Evolutionary conservation across 2,329 filamentous ascomycete genomes (phyloP).

Genomic region (Apiospora aurea): DNA sequence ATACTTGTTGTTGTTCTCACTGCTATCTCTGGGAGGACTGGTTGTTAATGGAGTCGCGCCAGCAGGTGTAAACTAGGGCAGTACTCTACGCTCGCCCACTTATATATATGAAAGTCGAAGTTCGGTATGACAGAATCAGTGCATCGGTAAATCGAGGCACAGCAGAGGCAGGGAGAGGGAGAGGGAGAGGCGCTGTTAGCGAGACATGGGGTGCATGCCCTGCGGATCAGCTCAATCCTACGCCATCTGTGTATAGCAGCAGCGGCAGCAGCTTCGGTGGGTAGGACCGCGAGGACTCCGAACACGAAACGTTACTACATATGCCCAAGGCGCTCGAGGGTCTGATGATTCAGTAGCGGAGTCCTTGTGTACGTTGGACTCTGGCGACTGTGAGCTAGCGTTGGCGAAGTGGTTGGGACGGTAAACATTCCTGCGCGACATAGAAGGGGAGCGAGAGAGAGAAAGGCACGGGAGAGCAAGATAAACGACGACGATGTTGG

Average conservation of each 20-base stretch:
- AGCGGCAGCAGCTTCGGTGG: background rate
- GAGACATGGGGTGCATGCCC: conserved; percentile 15
- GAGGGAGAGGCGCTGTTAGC: conserved; percentile 6
- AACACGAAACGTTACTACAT: conserved; percentile 16
- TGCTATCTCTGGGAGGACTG: conserved; percentile 3
- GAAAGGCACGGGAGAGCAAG: background rate
- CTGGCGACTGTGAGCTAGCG: background rate
- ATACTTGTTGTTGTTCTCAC: conserved; percentile 3
- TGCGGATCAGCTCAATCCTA: conserved; percentile 10
- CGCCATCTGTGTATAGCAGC: conserved; percentile 19
- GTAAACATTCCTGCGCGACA: background rate
- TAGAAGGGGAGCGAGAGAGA: background rate
- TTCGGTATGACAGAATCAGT: background rate
- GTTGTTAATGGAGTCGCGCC: background rate
- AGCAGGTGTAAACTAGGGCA: background rate
- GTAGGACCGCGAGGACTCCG: conserved; percentile 15
- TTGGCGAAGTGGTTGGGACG: background rate
- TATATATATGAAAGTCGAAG: conserved; percentile 16
- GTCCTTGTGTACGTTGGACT: background rate
- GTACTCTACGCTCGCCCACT: conserved; percentile 5
- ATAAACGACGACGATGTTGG: conserved; percentile 6
- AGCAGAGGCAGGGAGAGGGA: background rate
- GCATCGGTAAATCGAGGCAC: conserved; percentile 6
- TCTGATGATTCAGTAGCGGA: conserved; percentile 21
- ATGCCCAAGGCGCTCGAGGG: background rate